A percentile compares a stretch with the other conserved stretches of the same genome.
These are phyloP conservation scores for Exophiala calicioides DNA, from an alignment of 2,329 filamentous ascomycete species.

Conservation along the genomic window DNA sequence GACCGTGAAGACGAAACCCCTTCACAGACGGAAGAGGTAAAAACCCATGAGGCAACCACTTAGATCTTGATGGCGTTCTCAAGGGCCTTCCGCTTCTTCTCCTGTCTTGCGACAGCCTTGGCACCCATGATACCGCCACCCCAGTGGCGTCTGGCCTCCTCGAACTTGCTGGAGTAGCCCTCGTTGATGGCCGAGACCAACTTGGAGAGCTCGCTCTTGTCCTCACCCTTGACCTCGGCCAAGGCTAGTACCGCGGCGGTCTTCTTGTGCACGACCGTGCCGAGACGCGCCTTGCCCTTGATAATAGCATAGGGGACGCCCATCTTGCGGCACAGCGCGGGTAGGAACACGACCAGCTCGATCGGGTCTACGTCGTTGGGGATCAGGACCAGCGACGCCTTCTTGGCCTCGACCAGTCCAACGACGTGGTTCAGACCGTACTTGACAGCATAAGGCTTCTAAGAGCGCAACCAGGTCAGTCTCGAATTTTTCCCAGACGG, in stretches of 20 bases:
- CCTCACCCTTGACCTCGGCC: slow-evolving; percentile 95
- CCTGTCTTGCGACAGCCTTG: slow-evolving; percentile 77
- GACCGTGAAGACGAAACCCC: too few species aligned
- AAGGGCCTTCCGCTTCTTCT: slow-evolving; percentile 92
- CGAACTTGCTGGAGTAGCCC: slow-evolving; percentile 93
- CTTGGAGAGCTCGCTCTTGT: slow-evolving; percentile 98
- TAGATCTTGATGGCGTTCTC: slow-evolving; percentile 99
- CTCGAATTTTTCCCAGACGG: too few species aligned
- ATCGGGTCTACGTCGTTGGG: slow-evolving; percentile 99
- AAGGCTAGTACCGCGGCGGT: slow-evolving; percentile 94
- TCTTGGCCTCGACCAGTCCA: slow-evolving; percentile 98
- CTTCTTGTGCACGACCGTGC: slow-evolving; percentile 99
- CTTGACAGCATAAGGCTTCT: slow-evolving; percentile 97
- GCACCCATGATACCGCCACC: slow-evolving; percentile 99
- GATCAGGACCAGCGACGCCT: slow-evolving; percentile 96
- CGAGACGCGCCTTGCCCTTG: slow-evolving; percentile 99
- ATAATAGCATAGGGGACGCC: slow-evolving; percentile 98
- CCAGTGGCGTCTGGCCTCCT: slow-evolving; percentile 90
- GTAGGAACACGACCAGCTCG: slow-evolving; percentile 98
- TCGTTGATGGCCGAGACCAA: slow-evolving; percentile 96
- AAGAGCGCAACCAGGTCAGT: neutral
- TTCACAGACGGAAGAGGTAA: neutral
- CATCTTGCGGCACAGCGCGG: slow-evolving; percentile 99
- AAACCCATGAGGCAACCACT: too few species aligned
- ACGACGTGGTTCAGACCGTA: slow-evolving; percentile 99